Conservation (phyloP, 2,329 filamentous ascomycete genomes). For the Ophiostoma himal-ulmi region DNA sequence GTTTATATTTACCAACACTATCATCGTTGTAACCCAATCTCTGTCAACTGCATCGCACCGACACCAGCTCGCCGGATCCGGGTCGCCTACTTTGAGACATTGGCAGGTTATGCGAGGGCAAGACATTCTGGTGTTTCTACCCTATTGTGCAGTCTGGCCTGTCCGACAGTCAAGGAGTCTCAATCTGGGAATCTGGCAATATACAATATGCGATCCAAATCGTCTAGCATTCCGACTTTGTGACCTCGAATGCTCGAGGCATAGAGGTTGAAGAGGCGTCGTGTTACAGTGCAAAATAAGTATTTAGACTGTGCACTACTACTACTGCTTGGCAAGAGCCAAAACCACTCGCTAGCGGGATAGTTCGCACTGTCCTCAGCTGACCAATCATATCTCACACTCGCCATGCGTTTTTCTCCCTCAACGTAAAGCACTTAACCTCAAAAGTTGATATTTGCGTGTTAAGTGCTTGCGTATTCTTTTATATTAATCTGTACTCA, state of each 20-base stretch:
- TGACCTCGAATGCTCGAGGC: too few relatives aligned
- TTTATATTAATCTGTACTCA: background rate
- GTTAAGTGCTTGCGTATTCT: background rate
- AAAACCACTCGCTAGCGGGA: conserved; percentile 1
- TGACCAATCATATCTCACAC: conserved; percentile 21
- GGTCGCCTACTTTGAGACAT: conserved; percentile 5
- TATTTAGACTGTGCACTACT: background rate
- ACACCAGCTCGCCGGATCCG: conserved; percentile 4
- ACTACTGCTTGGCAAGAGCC: background rate
- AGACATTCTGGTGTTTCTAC: background rate
- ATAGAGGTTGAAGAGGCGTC: too few relatives aligned
- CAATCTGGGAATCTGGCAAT: background rate
- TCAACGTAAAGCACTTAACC: background rate
- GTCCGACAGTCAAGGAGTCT: background rate
- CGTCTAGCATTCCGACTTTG: too few relatives aligned
- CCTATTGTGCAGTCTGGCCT: background rate
- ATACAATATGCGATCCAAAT: background rate
- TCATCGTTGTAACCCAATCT: background rate
- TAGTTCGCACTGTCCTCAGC: conserved; percentile 15
- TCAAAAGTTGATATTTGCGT: background rate
- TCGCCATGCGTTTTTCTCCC: conserved; percentile 13
- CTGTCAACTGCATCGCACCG: background rate
- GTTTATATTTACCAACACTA: too few relatives aligned
- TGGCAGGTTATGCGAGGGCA: conserved; percentile 10
- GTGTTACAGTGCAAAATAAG: background rate